Evolutionary conservation across 306 rosid species (phyloP), one percentile per base, ranked within the genome.

Genomic region (Glycyrrhiza uralensis): DNA sequence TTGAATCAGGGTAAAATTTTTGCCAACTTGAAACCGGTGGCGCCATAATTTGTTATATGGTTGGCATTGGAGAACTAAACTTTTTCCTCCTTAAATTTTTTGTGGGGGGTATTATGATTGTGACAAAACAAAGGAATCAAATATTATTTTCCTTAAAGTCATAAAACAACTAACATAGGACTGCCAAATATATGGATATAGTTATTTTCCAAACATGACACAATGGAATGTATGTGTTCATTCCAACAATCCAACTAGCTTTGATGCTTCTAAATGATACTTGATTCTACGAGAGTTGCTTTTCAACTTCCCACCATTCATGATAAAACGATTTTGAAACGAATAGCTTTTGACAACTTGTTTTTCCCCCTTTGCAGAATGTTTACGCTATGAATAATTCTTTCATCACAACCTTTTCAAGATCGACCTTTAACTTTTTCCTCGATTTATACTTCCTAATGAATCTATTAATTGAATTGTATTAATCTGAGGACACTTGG

Each of bases 301-400:
- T 66, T 74, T 77, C 69, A 74, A 78, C 73, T 55, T 69, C 77
- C 77, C 59, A 79, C 45, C 15, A 69, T 36, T 55, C 71, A 52
- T 80, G 33, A 79, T 69, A 74, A 76, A 71, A 49, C 23, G 51
- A 64, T 39, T 66, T 46, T 50, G 20, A 56, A 52, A 50, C 1
- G 15, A 71, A 72, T 24, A 18, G 19, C 69, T 64, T 71, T 41
- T 76, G 52, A 45, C 39, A 65, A 71, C 49, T 70, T 66, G 38
- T 47, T 75, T 28, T 79, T 23, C 24, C 30, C 7, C 17, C 82
- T 72, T 85, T 80, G 80, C 89, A 80, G 23, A 57, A 77, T 75
- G 76, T 63, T 80, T 78, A 84, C 80, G 80, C 72, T 60, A 77
- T 80, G 80, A 78, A 80, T 80, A 65, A 69, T 68, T 80, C 73